These are phyloP conservation scores for Orobanche coerulescens DNA, from an alignment of 257 asterid genomes.

Conservation along the genomic window DNA sequence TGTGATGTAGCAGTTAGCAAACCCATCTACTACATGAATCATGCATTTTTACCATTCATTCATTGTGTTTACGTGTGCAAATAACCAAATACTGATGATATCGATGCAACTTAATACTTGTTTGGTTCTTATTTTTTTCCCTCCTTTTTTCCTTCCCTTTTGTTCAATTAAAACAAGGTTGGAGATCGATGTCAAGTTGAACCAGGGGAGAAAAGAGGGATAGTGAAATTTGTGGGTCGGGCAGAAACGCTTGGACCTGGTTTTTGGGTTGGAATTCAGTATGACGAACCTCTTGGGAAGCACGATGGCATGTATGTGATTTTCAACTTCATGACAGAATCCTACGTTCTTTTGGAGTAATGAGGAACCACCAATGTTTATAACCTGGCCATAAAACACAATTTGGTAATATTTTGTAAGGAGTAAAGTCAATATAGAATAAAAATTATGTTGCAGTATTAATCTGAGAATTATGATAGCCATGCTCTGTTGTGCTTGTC, in stretches of 20 bases:
- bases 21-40: not conserved
- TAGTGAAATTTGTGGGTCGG: slow-evolving; percentile 68
- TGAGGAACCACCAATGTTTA: not conserved
- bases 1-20: slow-evolving; percentile 8
- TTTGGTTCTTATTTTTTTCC: slow-evolving; percentile 13
- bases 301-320: slow-evolving; percentile 85
- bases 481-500: not conserved
- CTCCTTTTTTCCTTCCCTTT: not conserved
- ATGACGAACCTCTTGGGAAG: slow-evolving; percentile 89
- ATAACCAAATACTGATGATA: not conserved
- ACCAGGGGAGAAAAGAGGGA: slow-evolving; percentile 85
- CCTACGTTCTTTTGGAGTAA: not conserved
- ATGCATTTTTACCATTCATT: not conserved
- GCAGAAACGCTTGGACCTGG: slow-evolving; percentile 90
- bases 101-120: slow-evolving; percentile 8
- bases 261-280: slow-evolving; percentile 88
- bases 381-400: not conserved
- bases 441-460: not conserved
- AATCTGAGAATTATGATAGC: slow-evolving; percentile 1
- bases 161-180: slow-evolving; percentile 32
- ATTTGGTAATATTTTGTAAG: not conserved
- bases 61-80: too few relatives aligned
- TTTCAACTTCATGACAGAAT: slow-evolving; percentile 13
- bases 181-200: slow-evolving; percentile 95
- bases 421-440: too few relatives aligned